A percentile compares a stretch with the other conserved stretches of the same genome.
These are phyloP conservation scores for Cyclotella sp. DNA, from an alignment of 108 stramenopile genomes.

Conservation along the genomic window DNA sequence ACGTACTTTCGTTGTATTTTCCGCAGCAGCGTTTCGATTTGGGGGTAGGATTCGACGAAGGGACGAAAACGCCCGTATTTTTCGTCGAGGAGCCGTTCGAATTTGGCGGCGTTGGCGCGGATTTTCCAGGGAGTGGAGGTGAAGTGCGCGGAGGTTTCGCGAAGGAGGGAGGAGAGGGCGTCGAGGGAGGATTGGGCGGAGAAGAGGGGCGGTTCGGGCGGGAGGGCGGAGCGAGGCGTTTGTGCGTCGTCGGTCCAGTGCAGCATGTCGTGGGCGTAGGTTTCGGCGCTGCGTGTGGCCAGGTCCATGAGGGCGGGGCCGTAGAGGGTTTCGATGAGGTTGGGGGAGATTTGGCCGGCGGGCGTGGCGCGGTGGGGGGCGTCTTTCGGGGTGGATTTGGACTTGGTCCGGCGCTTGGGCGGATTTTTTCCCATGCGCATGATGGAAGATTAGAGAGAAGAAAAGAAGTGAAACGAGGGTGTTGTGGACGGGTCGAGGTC, in stretches of 20 bases:
- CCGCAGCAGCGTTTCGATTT: conserved; percentile 66
- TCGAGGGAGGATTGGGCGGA: conserved; percentile 60
- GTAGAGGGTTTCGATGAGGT: conserved; percentile 65
- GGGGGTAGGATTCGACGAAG: conserved; percentile 79
- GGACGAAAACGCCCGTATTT: conserved; percentile 86
- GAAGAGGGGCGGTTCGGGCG: conserved; percentile 42
- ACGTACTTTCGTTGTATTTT: conserved; percentile 75
- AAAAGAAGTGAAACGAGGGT: too few relatives aligned
- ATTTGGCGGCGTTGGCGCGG: conserved; percentile 84
- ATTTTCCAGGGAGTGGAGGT: conserved; percentile 63
- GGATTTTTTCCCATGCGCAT: conserved; percentile 8
- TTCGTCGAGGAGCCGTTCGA: conserved; percentile 86
- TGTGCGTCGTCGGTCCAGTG: conserved; percentile 34
- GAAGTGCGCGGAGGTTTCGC: conserved; percentile 68
- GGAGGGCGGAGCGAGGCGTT: conserved; percentile 34
- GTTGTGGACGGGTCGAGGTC: too few relatives aligned
- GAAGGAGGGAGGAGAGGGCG: conserved; percentile 58
- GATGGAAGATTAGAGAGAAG: background rate
- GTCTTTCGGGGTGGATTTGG: background rate
- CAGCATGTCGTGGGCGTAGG: conserved; percentile 49
- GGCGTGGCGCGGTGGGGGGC: conserved; percentile 56
- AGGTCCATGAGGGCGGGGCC: conserved; percentile 56
- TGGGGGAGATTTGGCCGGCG: conserved; percentile 74
- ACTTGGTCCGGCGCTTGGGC: background rate
- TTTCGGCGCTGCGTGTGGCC: conserved; percentile 58